These are phyloP conservation scores for Sugiyamaella americana DNA, from an alignment of 805 yeast species.

Conservation along the genomic window DNA sequence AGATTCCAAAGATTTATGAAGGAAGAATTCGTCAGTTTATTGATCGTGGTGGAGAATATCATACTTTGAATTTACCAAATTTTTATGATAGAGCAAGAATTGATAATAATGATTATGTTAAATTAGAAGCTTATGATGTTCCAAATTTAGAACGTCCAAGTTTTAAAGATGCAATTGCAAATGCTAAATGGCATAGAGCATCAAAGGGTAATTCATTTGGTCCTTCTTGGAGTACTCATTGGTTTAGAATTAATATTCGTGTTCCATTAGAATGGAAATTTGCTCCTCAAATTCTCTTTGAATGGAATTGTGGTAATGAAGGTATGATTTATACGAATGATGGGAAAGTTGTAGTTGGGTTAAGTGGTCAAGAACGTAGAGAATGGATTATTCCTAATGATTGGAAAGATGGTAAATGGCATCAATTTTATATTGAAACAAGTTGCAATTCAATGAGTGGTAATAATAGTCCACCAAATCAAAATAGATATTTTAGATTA, in stretches of 20 bases:
- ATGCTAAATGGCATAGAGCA: constrained; percentile 40
- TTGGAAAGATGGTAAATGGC: constrained; percentile 47
- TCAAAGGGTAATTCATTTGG: constrained; percentile 71
- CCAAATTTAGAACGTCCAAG: constrained; percentile 63
- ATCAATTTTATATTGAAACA: constrained; percentile 74
- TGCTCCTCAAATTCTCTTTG: constrained; percentile 53
- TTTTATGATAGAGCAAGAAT: constrained; percentile 62
- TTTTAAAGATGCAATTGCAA: constrained; percentile 51
- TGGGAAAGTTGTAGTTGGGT: constrained; percentile 73
- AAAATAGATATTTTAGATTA: constrained; percentile 64
- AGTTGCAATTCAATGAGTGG: constrained; percentile 96
- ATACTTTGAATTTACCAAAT: constrained; percentile 67
- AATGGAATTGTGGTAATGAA: constrained; percentile 85
- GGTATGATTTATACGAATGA: constrained; percentile 66
- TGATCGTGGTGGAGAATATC: constrained; percentile 67
- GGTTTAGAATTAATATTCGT: constrained; percentile 70
- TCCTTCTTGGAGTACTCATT: constrained; percentile 95
- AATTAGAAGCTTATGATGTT: constrained; percentile 63
- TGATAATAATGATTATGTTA: constrained; percentile 45
- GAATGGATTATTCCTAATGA: constrained; percentile 61
- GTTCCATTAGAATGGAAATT: constrained; percentile 50
- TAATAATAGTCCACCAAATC: constrained; percentile 56
- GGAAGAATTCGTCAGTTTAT: constrained; percentile 71
- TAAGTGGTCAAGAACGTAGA: constrained; percentile 77
- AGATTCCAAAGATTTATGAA: constrained; percentile 67